Conservation (phyloP, 352 stramenopile genomes). For the Plasmopara muralis region DNA sequence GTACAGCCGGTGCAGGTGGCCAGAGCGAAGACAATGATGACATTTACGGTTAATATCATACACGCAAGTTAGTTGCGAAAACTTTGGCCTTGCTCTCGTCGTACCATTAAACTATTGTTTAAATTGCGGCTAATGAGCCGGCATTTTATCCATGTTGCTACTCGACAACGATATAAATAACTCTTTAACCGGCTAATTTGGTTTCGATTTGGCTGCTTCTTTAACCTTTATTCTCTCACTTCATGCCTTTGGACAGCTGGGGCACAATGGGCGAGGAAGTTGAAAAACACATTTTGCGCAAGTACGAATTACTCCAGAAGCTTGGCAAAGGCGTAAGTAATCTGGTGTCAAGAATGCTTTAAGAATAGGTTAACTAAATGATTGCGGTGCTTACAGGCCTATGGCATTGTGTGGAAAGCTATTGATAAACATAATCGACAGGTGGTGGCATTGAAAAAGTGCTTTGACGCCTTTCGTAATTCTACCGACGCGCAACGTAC, state of each 20-base stretch:
- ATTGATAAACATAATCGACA: conserved; percentile 88
- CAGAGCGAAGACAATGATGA: conserved; percentile 74
- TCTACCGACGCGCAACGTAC: conserved; percentile 92
- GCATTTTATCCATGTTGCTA: too few species aligned
- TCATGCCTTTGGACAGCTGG: neutral
- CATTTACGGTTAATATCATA: conserved; percentile 79
- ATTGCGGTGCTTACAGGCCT: conserved; percentile 48
- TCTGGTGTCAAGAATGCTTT: neutral
- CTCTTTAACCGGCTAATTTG: conserved; percentile 12
- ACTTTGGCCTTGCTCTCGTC: neutral
- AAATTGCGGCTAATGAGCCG: conserved; percentile 3
- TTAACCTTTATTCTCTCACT: neutral
- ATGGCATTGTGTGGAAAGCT: conserved; percentile 96
- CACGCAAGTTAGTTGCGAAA: conserved; percentile 11
- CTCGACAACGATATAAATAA: too few species aligned
- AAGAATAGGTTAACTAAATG: neutral
- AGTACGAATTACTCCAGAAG: conserved; percentile 91
- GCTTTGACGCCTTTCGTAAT: conserved; percentile 95
- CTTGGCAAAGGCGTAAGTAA: conserved; percentile 87
- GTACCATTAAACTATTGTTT: neutral
- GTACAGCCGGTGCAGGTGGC: conserved; percentile 33
- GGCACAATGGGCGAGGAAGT: conserved; percentile 86
- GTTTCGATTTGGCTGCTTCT: conserved; percentile 11
- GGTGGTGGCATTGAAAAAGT: conserved; percentile 95
- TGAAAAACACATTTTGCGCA: conserved; percentile 89